phyloP scores from a whole-genome alignment of 2,329 filamentous ascomycete genomes.

The Alternaria alternata region DNA sequence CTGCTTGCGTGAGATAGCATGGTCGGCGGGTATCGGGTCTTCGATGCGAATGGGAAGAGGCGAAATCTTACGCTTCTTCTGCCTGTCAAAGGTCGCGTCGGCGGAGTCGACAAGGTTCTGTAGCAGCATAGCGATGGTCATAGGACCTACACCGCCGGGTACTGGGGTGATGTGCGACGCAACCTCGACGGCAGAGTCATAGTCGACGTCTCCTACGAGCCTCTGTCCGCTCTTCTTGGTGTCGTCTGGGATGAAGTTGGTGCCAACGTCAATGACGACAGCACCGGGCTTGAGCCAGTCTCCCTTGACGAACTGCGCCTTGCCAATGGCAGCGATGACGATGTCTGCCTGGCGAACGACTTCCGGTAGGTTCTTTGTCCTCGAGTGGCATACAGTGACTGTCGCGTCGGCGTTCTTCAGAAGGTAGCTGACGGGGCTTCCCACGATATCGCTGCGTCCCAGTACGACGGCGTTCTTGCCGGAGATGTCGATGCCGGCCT shows the following conservation, averaged over 20 bases:
- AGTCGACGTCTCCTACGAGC: conserved; percentile 95
- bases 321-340: conserved; percentile 89
- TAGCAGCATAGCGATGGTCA: conserved; percentile 98
- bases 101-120: conserved; percentile 94
- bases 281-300: conserved; percentile 94
- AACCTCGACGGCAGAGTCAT: conserved; percentile 80
- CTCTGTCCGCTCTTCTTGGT: conserved; percentile 92
- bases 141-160: conserved; percentile 94
- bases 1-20: conserved; percentile 87
- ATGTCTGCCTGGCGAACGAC: conserved; percentile 87
- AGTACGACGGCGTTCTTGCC: conserved; percentile 96
- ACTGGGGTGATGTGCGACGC: conserved; percentile 96
- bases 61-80: conserved; percentile 79
- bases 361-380: conserved; percentile 75
- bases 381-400: conserved; percentile 94
- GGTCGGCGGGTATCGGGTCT: conserved; percentile 91
- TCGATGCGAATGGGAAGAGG: conserved; percentile 84
- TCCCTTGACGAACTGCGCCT: conserved; percentile 87
- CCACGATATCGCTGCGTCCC: conserved; percentile 95
- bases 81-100: conserved; percentile 79
- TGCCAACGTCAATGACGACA: conserved; percentile 98
- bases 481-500: conserved; percentile 80
- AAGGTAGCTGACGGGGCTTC: conserved; percentile 94
- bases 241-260: conserved; percentile 90
- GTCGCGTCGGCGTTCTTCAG: conserved; percentile 96